Conservation (phyloP, 148 eudicot species). For the Fagopyrum tataricum region DNA sequence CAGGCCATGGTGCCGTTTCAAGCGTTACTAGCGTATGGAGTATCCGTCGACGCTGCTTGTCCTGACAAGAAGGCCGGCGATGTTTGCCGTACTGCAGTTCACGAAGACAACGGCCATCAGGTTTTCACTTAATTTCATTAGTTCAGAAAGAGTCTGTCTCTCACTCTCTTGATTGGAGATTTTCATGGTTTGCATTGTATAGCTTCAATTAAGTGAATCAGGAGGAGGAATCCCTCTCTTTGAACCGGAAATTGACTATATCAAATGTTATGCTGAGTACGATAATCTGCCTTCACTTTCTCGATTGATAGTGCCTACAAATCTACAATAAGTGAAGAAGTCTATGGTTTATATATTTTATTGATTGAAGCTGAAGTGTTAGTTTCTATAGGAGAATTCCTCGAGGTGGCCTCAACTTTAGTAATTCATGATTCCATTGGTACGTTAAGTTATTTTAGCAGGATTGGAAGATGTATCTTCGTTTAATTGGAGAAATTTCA, state of each 20-base stretch:
- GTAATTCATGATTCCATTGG: too few species aligned
- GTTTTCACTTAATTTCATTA: constrained; percentile 20
- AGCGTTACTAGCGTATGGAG: constrained; percentile 76
- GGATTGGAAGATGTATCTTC: too few species aligned
- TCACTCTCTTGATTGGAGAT: constrained; percentile 2
- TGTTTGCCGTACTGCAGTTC: constrained; percentile 82
- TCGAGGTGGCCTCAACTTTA: not conserved
- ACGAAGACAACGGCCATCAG: constrained; percentile 53
- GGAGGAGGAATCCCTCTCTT: not conserved
- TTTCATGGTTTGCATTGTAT: not conserved
- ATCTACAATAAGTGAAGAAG: not conserved
- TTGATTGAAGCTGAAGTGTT: not conserved
- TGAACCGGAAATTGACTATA: not conserved
- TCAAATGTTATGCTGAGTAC: not conserved
- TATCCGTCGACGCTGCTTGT: constrained; percentile 85
- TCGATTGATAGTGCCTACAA: not conserved
- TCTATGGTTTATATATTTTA: not conserved
- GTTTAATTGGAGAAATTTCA: too few species aligned
- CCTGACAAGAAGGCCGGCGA: constrained; percentile 94
- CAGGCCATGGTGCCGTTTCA: constrained; percentile 99
- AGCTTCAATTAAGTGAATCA: not conserved
- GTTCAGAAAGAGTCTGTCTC: too few species aligned
- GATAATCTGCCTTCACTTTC: too few species aligned
- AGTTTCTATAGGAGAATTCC: not conserved
- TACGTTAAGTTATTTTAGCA: too few species aligned